A percentile compares a stretch with the other conserved stretches of the same genome.
Evolutionary conservation across 139 green algal genomes (phyloP).

Genomic region (Chlorella sp.): DNA sequence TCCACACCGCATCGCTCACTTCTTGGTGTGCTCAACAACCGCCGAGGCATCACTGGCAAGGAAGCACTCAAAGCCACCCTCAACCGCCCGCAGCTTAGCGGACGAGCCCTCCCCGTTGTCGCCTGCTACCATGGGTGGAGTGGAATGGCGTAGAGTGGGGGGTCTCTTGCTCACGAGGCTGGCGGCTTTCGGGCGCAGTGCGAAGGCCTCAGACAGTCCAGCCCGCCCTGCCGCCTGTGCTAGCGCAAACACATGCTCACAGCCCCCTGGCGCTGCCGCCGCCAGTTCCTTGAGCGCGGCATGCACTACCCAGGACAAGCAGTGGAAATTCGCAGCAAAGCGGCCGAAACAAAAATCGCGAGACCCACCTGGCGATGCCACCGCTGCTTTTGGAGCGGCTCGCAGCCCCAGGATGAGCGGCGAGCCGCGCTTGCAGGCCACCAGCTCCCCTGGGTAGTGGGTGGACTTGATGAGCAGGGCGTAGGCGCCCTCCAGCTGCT

Average conservation of each 20-base stretch:
- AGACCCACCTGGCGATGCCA: neutral
- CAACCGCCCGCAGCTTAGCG: neutral
- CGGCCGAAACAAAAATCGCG: too few relatives aligned
- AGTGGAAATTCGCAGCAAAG: too few relatives aligned
- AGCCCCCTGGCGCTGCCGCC: too few relatives aligned
- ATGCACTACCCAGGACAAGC: too few relatives aligned
- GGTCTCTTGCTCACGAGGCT: too few relatives aligned
- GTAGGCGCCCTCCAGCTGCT: slow-evolving; percentile 96
- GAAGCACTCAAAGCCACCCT: slow-evolving; percentile 76
- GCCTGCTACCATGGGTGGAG: neutral
- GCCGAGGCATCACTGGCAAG: slow-evolving; percentile 92
- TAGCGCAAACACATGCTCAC: too few relatives aligned
- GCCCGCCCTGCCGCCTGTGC: too few relatives aligned
- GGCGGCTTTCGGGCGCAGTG: too few relatives aligned
- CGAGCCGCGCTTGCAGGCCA: slow-evolving; percentile 95
- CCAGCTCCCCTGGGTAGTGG: slow-evolving; percentile 95
- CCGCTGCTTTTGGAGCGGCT: neutral
- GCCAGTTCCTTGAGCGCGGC: too few relatives aligned
- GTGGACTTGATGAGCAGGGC: slow-evolving; percentile 94
- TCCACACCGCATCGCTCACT: too few relatives aligned
- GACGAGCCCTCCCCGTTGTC: neutral
- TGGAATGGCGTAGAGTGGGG: too few relatives aligned
- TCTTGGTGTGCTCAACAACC: slow-evolving; percentile 98
- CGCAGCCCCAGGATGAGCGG: slow-evolving; percentile 94
- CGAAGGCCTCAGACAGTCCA: too few relatives aligned